These are phyloP conservation scores for Ambrosia trifida DNA, from an alignment of 129 eudicot species.

Conservation along the genomic window DNA sequence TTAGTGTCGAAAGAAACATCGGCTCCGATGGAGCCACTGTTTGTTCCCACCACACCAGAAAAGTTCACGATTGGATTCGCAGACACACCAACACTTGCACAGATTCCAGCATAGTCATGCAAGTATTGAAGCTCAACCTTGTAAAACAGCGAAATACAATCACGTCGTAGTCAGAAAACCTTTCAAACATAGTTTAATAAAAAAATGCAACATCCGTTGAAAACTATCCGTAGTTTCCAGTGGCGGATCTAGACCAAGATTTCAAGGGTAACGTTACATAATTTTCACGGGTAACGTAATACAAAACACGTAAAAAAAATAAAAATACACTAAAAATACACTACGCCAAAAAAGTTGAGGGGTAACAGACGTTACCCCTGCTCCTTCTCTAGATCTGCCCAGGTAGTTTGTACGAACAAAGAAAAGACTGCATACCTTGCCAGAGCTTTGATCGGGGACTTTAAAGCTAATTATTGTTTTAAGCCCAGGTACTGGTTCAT, in stretches of 20 bases:
- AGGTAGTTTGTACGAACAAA: neutral
- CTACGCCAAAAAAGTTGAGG: too few species aligned
- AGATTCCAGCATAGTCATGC: slow-evolving; percentile 77
- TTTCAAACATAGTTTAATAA: slow-evolving; percentile 4
- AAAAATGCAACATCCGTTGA: neutral
- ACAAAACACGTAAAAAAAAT: too few species aligned
- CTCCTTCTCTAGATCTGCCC: too few species aligned
- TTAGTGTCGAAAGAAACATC: slow-evolving; percentile 73
- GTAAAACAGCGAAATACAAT: slow-evolving; percentile 29
- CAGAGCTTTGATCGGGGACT: slow-evolving; percentile 83
- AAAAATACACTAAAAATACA: too few species aligned
- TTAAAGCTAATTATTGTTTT: slow-evolving; percentile 76
- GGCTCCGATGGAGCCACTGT: slow-evolving; percentile 50
- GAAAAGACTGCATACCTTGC: slow-evolving; percentile 53
- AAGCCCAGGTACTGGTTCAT: slow-evolving; percentile 78
- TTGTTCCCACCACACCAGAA: slow-evolving; percentile 69
- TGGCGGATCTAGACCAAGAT: too few species aligned
- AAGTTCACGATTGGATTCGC: slow-evolving; percentile 78
- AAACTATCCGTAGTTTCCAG: neutral
- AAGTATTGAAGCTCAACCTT: slow-evolving; percentile 82
- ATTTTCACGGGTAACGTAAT: too few species aligned
- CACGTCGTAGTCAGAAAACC: neutral
- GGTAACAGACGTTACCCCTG: too few species aligned
- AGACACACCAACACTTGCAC: slow-evolving; percentile 71
- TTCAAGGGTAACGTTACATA: too few species aligned